Evolutionary conservation across 805 yeast genomes (phyloP).

Genomic region (Hyphopichia homilentoma): DNA sequence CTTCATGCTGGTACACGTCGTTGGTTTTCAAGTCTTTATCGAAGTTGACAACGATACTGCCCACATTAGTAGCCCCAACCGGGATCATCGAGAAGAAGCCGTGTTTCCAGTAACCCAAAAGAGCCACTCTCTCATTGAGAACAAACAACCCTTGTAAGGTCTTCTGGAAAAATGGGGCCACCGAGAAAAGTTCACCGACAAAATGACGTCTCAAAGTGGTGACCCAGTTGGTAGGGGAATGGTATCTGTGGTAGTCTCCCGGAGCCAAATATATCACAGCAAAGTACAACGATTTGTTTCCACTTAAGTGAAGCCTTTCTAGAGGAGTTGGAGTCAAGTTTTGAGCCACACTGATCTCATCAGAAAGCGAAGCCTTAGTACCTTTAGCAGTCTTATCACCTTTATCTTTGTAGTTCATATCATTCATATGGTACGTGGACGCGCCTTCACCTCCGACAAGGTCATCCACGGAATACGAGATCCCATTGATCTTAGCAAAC

Average conservation of each 20-base stretch:
- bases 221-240: slow-evolving; percentile 96
- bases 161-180: slow-evolving; percentile 93
- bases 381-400: slow-evolving; percentile 60
- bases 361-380: slow-evolving; percentile 26
- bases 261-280: slow-evolving; percentile 96
- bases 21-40: slow-evolving; percentile 89
- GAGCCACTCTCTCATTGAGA: slow-evolving; percentile 90
- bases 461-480: slow-evolving; percentile 66
- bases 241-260: slow-evolving; percentile 97
- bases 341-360: slow-evolving; percentile 39
- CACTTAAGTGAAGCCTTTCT: slow-evolving; percentile 25
- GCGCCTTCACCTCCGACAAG: slow-evolving; percentile 54
- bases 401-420: slow-evolving; percentile 51
- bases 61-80: slow-evolving; percentile 98
- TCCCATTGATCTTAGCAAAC: slow-evolving; percentile 76
- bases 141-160: slow-evolving; percentile 84
- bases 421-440: slow-evolving; percentile 42
- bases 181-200: slow-evolving; percentile 92
- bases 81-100: slow-evolving; percentile 99
- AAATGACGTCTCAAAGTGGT: slow-evolving; percentile 90
- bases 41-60: slow-evolving; percentile 86
- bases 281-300: slow-evolving; percentile 64
- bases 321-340: slow-evolving; percentile 33
- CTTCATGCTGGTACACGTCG: slow-evolving; percentile 55
- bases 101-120: slow-evolving; percentile 92